A percentile compares a stretch with the other conserved stretches of the same genome.
Conservation (phyloP, 352 stramenopile genomes). For the Aphanomyces cochlioides region DNA sequence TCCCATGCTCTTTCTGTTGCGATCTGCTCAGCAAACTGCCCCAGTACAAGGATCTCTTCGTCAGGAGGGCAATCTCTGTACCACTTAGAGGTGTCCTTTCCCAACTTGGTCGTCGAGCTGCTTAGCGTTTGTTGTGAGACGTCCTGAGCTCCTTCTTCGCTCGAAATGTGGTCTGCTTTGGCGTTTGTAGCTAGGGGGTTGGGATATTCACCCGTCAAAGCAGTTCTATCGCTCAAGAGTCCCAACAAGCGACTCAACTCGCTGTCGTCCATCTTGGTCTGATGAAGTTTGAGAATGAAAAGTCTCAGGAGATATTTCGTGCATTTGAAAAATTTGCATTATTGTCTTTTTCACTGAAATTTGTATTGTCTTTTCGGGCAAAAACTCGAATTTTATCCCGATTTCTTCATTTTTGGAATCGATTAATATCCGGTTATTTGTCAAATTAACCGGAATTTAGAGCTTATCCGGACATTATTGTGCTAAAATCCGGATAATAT, state of each 20-base stretch:
- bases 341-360: too few relatives aligned
- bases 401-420: too few relatives aligned
- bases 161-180: not conserved
- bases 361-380: too few relatives aligned
- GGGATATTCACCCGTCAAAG: slow-evolving; percentile 14
- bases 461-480: too few relatives aligned
- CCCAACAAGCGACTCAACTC: slow-evolving; percentile 16
- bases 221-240: slow-evolving; percentile 13
- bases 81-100: not conserved
- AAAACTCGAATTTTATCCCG: too few relatives aligned
- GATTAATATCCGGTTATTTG: too few relatives aligned
- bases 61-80: slow-evolving; percentile 8
- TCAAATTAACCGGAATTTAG: too few relatives aligned
- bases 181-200: not conserved
- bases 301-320: not conserved
- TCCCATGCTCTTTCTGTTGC: slow-evolving; percentile 6
- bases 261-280: slow-evolving; percentile 22
- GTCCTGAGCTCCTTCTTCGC: not conserved
- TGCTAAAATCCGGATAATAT: too few relatives aligned
- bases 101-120: not conserved
- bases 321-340: too few relatives aligned
- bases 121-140: not conserved
- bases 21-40: not conserved
- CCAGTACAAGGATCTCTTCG: not conserved
- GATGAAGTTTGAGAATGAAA: slow-evolving; percentile 6